A percentile compares a stretch with the other conserved stretches of the same genome.
Evolutionary conservation across 2,329 filamentous ascomycete species (phyloP).

Genomic region (Pseudogymnoascus sp.): DNA sequence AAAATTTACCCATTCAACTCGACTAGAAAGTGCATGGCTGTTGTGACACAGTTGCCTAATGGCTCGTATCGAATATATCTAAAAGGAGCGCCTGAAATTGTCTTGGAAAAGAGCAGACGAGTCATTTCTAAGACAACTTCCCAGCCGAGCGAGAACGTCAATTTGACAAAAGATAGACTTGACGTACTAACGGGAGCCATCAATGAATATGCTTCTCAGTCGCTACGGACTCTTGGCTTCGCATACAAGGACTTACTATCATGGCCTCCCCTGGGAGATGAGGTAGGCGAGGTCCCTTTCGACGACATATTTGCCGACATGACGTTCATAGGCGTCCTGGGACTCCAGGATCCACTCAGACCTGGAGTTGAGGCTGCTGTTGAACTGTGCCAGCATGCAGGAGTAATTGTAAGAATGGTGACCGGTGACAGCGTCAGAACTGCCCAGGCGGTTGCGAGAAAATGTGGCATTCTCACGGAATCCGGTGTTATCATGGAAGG

Average conservation of each 20-base stretch:
- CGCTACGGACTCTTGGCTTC: conserved; percentile 38
- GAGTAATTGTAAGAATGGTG: conserved; percentile 73
- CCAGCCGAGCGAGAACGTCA: background rate
- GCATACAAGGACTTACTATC: conserved; percentile 35
- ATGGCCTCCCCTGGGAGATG: conserved; percentile 27
- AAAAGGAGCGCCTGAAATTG: conserved; percentile 60
- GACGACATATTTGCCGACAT: conserved; percentile 40
- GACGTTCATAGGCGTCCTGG: conserved; percentile 64
- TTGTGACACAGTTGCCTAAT: conserved; percentile 44
- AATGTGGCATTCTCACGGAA: conserved; percentile 67
- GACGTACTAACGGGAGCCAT: conserved; percentile 30
- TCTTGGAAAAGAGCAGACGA: conserved; percentile 42
- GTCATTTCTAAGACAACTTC: conserved; percentile 48
- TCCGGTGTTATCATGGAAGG: conserved; percentile 72
- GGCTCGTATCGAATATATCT: conserved; percentile 44
- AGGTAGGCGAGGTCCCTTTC: background rate
- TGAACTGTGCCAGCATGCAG: conserved; percentile 64
- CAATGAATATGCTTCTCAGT: conserved; percentile 34
- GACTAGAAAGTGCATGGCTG: conserved; percentile 59
- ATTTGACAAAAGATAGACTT: conserved; percentile 41
- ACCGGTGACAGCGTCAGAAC: conserved; percentile 78
- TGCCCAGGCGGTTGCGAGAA: conserved; percentile 69
- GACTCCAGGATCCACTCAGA: conserved; percentile 76
- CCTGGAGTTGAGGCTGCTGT: conserved; percentile 68
- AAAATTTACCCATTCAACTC: conserved; percentile 36